phyloP scores from a whole-genome alignment of 805 yeast species.

The Metschnikowia lunata region DNA sequence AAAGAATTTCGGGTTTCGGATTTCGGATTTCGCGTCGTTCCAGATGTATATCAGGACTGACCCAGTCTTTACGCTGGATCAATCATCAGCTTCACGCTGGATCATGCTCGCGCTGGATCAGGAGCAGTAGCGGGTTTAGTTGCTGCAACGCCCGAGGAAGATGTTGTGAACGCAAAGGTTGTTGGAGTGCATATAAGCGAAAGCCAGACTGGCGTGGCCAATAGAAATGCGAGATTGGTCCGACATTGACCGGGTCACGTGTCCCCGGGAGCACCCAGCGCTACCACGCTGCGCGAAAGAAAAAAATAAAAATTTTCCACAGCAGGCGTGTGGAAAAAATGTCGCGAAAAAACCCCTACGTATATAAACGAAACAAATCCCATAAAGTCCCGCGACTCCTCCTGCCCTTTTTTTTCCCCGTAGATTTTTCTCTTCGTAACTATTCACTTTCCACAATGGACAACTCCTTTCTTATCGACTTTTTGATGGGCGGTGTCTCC shows the following conservation, averaged over 20 bases:
- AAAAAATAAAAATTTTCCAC: conserved; percentile 13
- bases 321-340: conserved; percentile 5
- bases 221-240: conserved; percentile 10
- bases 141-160: too few relatives aligned
- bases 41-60: too few relatives aligned
- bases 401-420: conserved; percentile 8
- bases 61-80: too few relatives aligned
- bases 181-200: too few relatives aligned
- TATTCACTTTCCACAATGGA: conserved; percentile 18
- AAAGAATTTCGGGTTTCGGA: too few relatives aligned
- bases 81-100: too few relatives aligned
- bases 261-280: conserved; percentile 12
- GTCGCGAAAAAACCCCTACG: conserved; percentile 12
- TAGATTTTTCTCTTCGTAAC: conserved; percentile 15
- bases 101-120: too few relatives aligned
- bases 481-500: conserved; percentile 98
- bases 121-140: too few relatives aligned
- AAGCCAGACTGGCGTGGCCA: conserved; percentile 1
- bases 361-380: conserved; percentile 17
- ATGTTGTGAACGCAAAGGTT: too few relatives aligned
- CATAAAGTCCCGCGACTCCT: conserved; percentile 4
- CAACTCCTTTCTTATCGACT: conserved; percentile 38
- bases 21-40: too few relatives aligned
- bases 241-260: conserved; percentile 21
- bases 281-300: conserved; percentile 2